A percentile compares a stretch with the other conserved stretches of the same genome.
Conservation (phyloP, 2,329 filamentous ascomycete species). For the Sporothrix dimorphospora region DNA sequence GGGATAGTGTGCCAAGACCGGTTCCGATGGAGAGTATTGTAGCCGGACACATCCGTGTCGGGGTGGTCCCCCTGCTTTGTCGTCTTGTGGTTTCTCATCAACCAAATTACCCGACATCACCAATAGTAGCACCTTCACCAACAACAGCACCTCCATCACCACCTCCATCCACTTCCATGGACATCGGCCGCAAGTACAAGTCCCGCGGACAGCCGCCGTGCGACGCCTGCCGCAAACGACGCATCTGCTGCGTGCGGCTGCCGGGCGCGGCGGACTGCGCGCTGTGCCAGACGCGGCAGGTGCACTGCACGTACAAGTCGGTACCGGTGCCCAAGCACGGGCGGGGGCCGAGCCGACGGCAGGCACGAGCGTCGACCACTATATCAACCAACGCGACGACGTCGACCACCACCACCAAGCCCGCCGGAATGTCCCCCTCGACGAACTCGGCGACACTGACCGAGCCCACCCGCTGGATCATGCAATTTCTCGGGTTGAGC, state of each 20-base stretch:
- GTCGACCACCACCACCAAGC: neutral
- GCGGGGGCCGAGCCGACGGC: neutral
- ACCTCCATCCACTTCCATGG: neutral
- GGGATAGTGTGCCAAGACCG: neutral
- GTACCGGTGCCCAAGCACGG: conserved; percentile 1
- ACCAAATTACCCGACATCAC: too few relatives aligned
- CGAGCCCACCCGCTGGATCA: neutral
- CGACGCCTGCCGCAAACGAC: conserved; percentile 5
- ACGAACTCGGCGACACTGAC: neutral
- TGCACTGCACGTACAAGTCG: conserved; percentile 14
- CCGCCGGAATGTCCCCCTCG: neutral
- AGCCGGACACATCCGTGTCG: too few relatives aligned
- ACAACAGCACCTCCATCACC: neutral
- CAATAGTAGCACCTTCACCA: neutral
- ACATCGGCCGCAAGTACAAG: conserved; percentile 4
- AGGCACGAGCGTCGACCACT: too few relatives aligned
- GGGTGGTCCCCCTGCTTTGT: too few relatives aligned
- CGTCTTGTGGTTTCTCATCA: neutral
- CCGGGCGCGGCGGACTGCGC: neutral
- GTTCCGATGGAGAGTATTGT: neutral
- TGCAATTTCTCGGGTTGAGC: neutral
- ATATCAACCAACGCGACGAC: neutral
- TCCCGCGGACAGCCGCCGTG: neutral
- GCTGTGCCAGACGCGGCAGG: neutral
- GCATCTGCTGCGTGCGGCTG: conserved; percentile 8